Base-by-base conservation (phyloP, 108 stramenopile genomes). In the Nitzschia putrida region DNA sequence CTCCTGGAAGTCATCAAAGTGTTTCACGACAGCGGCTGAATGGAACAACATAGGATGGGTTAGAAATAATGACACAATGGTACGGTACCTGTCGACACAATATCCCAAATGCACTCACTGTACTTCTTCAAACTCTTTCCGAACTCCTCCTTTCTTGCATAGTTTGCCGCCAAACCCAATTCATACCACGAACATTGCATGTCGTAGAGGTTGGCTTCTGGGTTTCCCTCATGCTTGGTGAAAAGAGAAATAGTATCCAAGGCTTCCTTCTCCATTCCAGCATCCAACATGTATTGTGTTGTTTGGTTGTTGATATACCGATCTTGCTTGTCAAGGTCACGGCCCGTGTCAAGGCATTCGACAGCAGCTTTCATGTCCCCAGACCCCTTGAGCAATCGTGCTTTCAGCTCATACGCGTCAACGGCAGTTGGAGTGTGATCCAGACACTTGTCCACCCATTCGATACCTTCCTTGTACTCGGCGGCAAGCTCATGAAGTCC, bases 161-260 rank as follows among this genome's bases (percentile, higher is more conserved):
- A 78, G 40, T 75, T 86, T 49, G 87, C 84, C 5, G 91, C 98
- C 41, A 95, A 80, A 61, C 97, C 97, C 25, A 97, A 80, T 77
- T 98, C 97, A 69, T 92, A 99, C 98, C 98, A 99, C 56, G 90
- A 84, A 72, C 94, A 95, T 81, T 99, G 98, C 96, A 99, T 97
- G 60, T 99, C 97, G 72, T 75, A 95, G 61, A 99, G 81, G 67
- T 96, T 93, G 67, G 89, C 84, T 61, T 94, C 91, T 1, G 95
- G 87, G 74, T 97, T 94, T 7, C 96, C 97, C 71, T 99, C 97
- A 64, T 98, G 95, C 53, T 80, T 81, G 0, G 93, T 88, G 69
- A 97, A 97, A 58, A 97, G 65, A 13, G 90, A 82, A 29, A 94
- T 93, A 40, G 81, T 72, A 29, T 88, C 83, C 61, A 86, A 66